Percentiles rank a stretch among this genome's conserved stretches.
Evolutionary conservation across 148 eudicot species (phyloP).

Genomic region (Rheum nobile): DNA sequence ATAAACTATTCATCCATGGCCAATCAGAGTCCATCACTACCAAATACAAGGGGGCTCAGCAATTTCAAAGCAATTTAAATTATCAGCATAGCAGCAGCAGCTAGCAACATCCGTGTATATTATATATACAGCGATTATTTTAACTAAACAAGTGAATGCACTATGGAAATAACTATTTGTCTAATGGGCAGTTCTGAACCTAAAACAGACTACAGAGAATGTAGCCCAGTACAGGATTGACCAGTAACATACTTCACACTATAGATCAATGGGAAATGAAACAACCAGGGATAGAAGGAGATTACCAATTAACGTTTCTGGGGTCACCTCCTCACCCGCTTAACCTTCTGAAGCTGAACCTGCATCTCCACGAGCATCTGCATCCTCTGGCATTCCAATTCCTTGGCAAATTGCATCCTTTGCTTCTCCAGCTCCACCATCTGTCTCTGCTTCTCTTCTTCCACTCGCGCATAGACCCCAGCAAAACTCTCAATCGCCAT

Average conservation of each 20-base stretch:
- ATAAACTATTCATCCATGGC: background rate
- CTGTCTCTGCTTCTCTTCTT: slow-evolving; percentile 56
- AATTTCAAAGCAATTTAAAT: background rate
- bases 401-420: slow-evolving; percentile 69
- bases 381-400: slow-evolving; percentile 76
- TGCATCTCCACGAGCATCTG: slow-evolving; percentile 69
- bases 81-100: background rate
- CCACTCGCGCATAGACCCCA: slow-evolving; percentile 53
- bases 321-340: slow-evolving; percentile 28
- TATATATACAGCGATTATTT: background rate
- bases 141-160: background rate
- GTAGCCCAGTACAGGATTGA: background rate
- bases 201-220: background rate
- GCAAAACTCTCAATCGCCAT: slow-evolving; percentile 68
- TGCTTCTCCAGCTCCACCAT: slow-evolving; percentile 71
- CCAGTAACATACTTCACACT: background rate
- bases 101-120: background rate
- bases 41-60: background rate
- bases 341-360: slow-evolving; percentile 64
- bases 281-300: background rate
- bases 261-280: background rate
- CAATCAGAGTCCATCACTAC: background rate
- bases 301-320: background rate
- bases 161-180: too few species aligned
- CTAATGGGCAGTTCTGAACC: background rate